Evolutionary conservation across 1,139 yeast genomes (phyloP).

Genomic region (Entelexis sorbosivorans): DNA sequence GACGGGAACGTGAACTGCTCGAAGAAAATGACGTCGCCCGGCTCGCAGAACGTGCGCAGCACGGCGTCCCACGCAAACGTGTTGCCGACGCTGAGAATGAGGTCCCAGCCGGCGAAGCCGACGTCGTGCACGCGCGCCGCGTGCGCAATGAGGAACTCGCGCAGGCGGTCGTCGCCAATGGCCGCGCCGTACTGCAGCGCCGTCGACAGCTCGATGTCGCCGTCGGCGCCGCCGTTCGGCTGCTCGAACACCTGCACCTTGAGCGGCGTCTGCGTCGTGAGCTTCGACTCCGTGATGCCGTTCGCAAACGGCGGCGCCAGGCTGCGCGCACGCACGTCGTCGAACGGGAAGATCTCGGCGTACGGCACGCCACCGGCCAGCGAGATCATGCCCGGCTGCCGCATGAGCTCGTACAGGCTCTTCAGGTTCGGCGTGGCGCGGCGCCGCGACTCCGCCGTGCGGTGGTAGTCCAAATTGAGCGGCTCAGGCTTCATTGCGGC

Average conservation of each 20-base stretch:
- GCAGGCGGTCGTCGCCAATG: conserved; percentile 63
- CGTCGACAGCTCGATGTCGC: conserved; percentile 64
- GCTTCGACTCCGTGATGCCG: conserved; percentile 59
- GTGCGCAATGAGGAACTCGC: conserved; percentile 62
- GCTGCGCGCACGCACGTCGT: conserved; percentile 53
- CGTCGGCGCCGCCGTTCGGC: conserved; percentile 28
- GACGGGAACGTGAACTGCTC: conserved; percentile 78
- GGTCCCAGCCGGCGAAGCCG: conserved; percentile 59
- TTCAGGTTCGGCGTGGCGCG: conserved; percentile 75
- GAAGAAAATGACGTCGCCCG: conserved; percentile 64
- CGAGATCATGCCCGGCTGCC: conserved; percentile 66
- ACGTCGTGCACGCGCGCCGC: conserved; percentile 50
- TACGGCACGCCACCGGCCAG: conserved; percentile 94
- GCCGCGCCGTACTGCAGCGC: conserved; percentile 89
- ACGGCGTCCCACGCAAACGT: conserved; percentile 87
- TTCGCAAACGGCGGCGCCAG: conserved; percentile 66
- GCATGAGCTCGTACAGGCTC: conserved; percentile 65
- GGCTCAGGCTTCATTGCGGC: conserved; percentile 30
- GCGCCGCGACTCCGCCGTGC: conserved; percentile 65
- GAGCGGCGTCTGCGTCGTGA: conserved; percentile 37
- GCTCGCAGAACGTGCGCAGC: conserved; percentile 62
- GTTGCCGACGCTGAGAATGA: conserved; percentile 59
- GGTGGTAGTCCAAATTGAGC: conserved; percentile 60
- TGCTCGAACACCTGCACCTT: conserved; percentile 38
- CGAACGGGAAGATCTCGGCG: conserved; percentile 84